A percentile compares a stretch with the other conserved stretches of the same genome.
These are phyloP conservation scores for Hagleromyces aurorensis DNA, from an alignment of 805 yeast species.

Conservation along the genomic window DNA sequence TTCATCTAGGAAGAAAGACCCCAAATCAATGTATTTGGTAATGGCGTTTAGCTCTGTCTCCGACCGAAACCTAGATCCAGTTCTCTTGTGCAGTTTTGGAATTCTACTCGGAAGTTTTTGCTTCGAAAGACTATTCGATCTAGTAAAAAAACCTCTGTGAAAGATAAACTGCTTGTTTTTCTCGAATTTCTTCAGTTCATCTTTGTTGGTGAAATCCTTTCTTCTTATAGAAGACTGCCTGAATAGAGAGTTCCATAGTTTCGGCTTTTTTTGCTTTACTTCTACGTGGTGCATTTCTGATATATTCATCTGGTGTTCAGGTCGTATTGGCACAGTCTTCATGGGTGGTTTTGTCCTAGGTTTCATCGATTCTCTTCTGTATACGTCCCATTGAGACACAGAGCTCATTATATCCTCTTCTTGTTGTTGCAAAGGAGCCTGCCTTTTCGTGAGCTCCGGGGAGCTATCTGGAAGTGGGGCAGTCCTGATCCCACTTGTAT, in stretches of 20 bases:
- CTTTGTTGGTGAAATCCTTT: slow-evolving; percentile 19
- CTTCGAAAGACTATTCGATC: slow-evolving; percentile 3
- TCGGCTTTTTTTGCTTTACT: background rate
- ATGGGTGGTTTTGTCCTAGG: slow-evolving; percentile 1
- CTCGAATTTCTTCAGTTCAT: slow-evolving; percentile 13
- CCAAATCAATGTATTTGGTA: slow-evolving; percentile 15
- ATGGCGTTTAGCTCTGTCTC: slow-evolving; percentile 17
- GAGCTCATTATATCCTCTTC: slow-evolving; percentile 4
- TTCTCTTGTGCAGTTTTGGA: slow-evolving; percentile 1
- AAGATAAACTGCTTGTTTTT: slow-evolving; percentile 16
- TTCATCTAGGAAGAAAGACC: slow-evolving; percentile 8
- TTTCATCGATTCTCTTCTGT: slow-evolving; percentile 3
- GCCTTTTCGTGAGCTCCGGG: too few relatives aligned
- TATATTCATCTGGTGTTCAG: background rate
- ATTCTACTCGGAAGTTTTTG: slow-evolving; percentile 1
- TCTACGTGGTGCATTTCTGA: slow-evolving; percentile 1
- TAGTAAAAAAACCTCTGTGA: slow-evolving; percentile 23
- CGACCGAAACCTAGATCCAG: slow-evolving; percentile 7
- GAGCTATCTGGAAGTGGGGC: too few relatives aligned
- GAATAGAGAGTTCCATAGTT: slow-evolving; percentile 1
- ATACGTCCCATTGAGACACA: slow-evolving; percentile 8
- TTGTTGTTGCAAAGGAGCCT: background rate
- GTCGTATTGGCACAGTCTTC: background rate
- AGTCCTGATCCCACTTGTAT: too few relatives aligned
- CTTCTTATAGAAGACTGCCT: slow-evolving; percentile 14